Conservation (phyloP, 441 rosid species). For the Pelargonium australe region DNA sequence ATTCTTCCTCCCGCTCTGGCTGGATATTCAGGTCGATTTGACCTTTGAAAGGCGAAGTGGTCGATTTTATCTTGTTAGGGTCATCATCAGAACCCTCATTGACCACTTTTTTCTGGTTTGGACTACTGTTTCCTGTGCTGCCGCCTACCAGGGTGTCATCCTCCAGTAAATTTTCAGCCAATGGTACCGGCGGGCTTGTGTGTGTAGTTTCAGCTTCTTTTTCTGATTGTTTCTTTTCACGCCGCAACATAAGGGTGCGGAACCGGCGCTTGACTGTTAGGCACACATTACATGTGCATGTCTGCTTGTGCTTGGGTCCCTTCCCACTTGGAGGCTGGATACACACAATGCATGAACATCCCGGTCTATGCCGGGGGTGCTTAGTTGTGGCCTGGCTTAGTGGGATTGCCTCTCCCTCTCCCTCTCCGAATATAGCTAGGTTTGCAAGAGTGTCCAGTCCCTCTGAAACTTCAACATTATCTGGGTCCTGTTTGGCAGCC, state of each 20-base stretch:
- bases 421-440: constrained; percentile 31
- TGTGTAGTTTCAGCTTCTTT: constrained; percentile 45
- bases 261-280: constrained; percentile 47
- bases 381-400: constrained; percentile 45
- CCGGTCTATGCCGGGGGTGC: constrained; percentile 70
- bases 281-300: constrained; percentile 57
- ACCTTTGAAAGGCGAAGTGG: constrained; percentile 54
- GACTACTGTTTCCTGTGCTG: constrained; percentile 38
- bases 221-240: constrained; percentile 66
- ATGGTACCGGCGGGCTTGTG: constrained; percentile 25
- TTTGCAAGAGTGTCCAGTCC: constrained; percentile 47
- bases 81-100: constrained; percentile 47
- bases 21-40: constrained; percentile 85
- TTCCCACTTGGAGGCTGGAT: constrained; percentile 64
- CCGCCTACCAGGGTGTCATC: constrained; percentile 36
- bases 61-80: constrained; percentile 37
- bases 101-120: constrained; percentile 31
- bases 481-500: constrained; percentile 40
- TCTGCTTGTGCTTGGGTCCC: constrained; percentile 57
- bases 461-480: constrained; percentile 46
- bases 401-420: constrained; percentile 27
- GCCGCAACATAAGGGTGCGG: constrained; percentile 43
- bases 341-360: constrained; percentile 67
- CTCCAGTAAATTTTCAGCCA: constrained; percentile 37
- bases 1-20: constrained; percentile 85